Evolutionary conservation across 768 basidiomycete genomes (phyloP).

Genomic region (Mycena vitilis): DNA sequence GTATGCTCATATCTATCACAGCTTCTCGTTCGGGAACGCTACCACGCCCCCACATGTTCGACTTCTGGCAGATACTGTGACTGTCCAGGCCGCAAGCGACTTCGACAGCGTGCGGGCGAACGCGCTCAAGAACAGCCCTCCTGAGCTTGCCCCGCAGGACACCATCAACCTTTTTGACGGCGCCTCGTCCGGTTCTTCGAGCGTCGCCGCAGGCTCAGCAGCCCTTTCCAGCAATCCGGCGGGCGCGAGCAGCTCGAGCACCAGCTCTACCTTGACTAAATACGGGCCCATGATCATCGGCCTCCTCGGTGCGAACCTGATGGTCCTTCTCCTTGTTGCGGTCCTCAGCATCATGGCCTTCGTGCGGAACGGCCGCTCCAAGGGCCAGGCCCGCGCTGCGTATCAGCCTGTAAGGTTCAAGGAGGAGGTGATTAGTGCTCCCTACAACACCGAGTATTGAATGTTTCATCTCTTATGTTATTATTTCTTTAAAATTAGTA

Average conservation of each 20-base stretch:
- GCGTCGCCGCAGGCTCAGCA: slow-evolving; percentile 1
- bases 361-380: no score
- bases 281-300: no score
- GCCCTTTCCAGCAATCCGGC: slow-evolving; percentile 17
- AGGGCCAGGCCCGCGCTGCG: not conserved
- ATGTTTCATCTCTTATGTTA: no score
- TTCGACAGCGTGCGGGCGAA: slow-evolving; percentile 43
- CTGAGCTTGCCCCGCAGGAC: slow-evolving; percentile 43
- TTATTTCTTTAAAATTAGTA: no score
- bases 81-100: slow-evolving; percentile 46
- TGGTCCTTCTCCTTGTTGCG: no score
- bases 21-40: slow-evolving; percentile 58
- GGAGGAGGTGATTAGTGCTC: no score
- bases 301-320: no score
- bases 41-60: slow-evolving; percentile 52
- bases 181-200: not conserved
- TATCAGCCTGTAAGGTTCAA: no score
- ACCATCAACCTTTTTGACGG: slow-evolving; percentile 38
- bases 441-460: no score
- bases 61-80: slow-evolving; percentile 51
- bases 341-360: no score
- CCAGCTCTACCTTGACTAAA: slow-evolving; percentile 17
- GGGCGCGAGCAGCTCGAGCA: slow-evolving; percentile 14
- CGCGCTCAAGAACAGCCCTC: slow-evolving; percentile 40
- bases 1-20: slow-evolving; percentile 22